These are phyloP conservation scores for Aleurites moluccanus DNA, from an alignment of 441 rosid species.

Conservation along the genomic window DNA sequence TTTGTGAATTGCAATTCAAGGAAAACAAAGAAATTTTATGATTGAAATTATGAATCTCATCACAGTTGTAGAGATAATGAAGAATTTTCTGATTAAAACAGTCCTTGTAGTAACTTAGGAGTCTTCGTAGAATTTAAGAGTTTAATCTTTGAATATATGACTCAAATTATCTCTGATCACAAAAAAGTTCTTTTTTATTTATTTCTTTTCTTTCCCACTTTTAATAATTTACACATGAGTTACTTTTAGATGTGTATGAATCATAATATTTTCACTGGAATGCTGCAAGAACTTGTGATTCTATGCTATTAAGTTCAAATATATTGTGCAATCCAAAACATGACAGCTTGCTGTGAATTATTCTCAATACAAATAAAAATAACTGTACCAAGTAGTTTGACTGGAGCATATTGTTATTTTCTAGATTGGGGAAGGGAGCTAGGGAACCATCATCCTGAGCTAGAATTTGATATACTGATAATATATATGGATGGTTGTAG, in stretches of 20 bases:
- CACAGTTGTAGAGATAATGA: neutral
- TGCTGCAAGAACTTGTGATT: too few species aligned
- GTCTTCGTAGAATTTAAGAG: neutral
- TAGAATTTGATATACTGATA: neutral
- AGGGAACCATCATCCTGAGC: neutral
- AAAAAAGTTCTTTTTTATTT: too few species aligned
- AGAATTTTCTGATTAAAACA: neutral
- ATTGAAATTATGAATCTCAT: too few species aligned
- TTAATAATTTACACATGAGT: too few species aligned
- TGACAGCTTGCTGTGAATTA: neutral
- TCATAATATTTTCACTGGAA: too few species aligned
- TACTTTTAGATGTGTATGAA: too few species aligned
- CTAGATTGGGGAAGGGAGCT: neutral
- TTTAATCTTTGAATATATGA: neutral
- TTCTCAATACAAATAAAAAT: neutral
- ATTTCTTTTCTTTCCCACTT: too few species aligned
- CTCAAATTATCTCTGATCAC: too few species aligned
- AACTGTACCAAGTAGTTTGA: neutral
- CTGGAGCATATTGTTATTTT: neutral
- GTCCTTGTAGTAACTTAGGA: too few species aligned
- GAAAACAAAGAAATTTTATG: neutral
- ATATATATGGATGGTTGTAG: neutral
- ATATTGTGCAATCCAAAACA: too few species aligned
- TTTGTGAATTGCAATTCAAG: neutral
- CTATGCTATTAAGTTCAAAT: too few species aligned